These are phyloP conservation scores for Hyphopichia burtonii DNA, from an alignment of 1,139 yeast genomes.

Conservation along the genomic window DNA sequence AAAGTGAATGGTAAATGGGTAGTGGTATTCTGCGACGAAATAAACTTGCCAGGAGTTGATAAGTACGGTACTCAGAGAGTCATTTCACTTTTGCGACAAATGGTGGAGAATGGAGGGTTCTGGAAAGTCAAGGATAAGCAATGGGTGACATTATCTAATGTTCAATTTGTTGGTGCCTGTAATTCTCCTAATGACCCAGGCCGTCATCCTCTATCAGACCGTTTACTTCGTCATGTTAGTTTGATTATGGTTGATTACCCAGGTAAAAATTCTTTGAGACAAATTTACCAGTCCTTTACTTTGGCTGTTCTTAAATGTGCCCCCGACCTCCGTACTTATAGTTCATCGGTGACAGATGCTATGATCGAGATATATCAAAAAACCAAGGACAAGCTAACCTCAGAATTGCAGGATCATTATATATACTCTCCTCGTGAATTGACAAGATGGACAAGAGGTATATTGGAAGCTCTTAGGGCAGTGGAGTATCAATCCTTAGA, in stretches of 20 bases:
- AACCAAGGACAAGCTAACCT: constrained; percentile 42
- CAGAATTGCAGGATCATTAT: constrained; percentile 52
- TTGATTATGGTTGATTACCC: constrained; percentile 83
- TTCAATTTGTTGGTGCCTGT: constrained; percentile 93
- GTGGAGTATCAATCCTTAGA: constrained; percentile 34
- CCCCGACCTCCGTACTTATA: constrained; percentile 61
- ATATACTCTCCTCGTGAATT: constrained; percentile 88
- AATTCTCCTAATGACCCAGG: constrained; percentile 87
- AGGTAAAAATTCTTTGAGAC: constrained; percentile 56
- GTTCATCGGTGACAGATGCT: constrained; percentile 55
- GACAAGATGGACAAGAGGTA: constrained; percentile 85
- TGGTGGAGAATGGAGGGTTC: constrained; percentile 74
- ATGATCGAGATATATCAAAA: constrained; percentile 63
- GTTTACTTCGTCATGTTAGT: constrained; percentile 70
- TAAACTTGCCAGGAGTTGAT: constrained; percentile 77
- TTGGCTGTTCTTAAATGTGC: constrained; percentile 58
- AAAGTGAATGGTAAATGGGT: constrained; percentile 65
- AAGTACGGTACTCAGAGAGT: constrained; percentile 75
- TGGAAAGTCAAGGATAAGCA: constrained; percentile 61
- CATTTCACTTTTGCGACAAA: constrained; percentile 72
- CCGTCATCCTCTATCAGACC: constrained; percentile 53
- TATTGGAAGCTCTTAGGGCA: constrained; percentile 54
- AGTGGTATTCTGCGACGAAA: constrained; percentile 89
- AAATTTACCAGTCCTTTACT: constrained; percentile 65
- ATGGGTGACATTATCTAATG: constrained; percentile 67